Evolutionary conservation across 257 asterid genomes (phyloP).

Genomic region (Cordia subcordata): DNA sequence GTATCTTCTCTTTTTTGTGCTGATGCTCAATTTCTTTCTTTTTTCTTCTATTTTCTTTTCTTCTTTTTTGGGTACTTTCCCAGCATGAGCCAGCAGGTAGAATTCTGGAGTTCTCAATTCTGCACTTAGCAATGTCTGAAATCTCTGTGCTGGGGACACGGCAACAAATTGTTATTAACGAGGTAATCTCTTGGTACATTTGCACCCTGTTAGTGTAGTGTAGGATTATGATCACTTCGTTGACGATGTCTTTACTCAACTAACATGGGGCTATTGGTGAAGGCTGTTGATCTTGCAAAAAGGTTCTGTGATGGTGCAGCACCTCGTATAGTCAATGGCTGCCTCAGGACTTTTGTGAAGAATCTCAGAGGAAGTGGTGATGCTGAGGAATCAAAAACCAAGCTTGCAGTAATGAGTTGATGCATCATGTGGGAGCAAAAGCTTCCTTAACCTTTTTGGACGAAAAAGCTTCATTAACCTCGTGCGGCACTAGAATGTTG

Average conservation of each 20-base stretch:
- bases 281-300: slow-evolving; percentile 98
- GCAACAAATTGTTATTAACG: slow-evolving; percentile 90
- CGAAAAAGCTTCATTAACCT: background rate
- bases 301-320: slow-evolving; percentile 97
- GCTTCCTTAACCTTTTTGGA: background rate
- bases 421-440: background rate
- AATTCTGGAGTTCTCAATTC: slow-evolving; percentile 82
- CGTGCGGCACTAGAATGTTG: background rate
- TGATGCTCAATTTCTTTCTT: background rate
- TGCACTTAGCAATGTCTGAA: slow-evolving; percentile 95
- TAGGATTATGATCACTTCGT: background rate
- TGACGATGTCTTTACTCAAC: background rate
- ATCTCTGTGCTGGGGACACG: slow-evolving; percentile 75
- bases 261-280: slow-evolving; percentile 12
- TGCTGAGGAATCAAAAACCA: slow-evolving; percentile 15
- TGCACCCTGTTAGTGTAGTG: too few relatives aligned
- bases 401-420: slow-evolving; percentile 26
- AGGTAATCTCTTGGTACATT: slow-evolving; percentile 36
- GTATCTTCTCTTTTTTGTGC: background rate
- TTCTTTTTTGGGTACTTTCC: slow-evolving; percentile 9
- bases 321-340: slow-evolving; percentile 86
- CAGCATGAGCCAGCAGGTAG: slow-evolving; percentile 84
- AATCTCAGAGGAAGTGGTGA: slow-evolving; percentile 28
- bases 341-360: slow-evolving; percentile 65
- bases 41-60: background rate